A percentile compares a stretch with the other conserved stretches of the same genome.
These are phyloP conservation scores for Hanseniaspora valbyensis DNA, from an alignment of 805 yeast genomes.

Conservation along the genomic window DNA sequence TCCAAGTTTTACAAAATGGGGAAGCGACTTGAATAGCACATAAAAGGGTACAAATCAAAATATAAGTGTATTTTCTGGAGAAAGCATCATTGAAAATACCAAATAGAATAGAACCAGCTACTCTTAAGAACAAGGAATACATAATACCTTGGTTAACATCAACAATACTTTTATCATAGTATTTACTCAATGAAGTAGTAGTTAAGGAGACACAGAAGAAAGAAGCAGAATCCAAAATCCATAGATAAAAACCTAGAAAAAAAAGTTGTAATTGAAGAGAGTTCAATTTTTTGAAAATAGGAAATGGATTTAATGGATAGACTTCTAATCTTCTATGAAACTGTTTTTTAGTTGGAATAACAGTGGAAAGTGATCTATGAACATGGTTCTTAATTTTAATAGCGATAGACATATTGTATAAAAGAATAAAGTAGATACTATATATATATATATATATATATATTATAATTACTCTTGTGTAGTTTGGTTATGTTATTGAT, in stretches of 20 bases:
- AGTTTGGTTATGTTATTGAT: no score
- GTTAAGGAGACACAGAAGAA: slow-evolving; percentile 54
- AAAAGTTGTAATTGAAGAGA: slow-evolving; percentile 46
- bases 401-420: slow-evolving; percentile 14
- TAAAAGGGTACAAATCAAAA: slow-evolving; percentile 41
- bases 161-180: slow-evolving; percentile 35
- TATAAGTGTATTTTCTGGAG: slow-evolving; percentile 61
- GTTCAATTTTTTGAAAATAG: slow-evolving; percentile 31
- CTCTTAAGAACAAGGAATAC: slow-evolving; percentile 57
- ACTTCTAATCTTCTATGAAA: slow-evolving; percentile 30
- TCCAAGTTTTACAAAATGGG: slow-evolving; percentile 50
- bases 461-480: not conserved
- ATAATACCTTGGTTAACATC: slow-evolving; percentile 66
- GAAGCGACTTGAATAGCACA: slow-evolving; percentile 51
- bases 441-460: not conserved
- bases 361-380: slow-evolving; percentile 38
- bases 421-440: no score
- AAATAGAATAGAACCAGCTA: slow-evolving; percentile 58
- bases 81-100: slow-evolving; percentile 51
- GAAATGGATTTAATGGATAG: slow-evolving; percentile 36
- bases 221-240: slow-evolving; percentile 68
- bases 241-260: slow-evolving; percentile 47
- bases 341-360: slow-evolving; percentile 38
- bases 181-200: slow-evolving; percentile 39
- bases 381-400: slow-evolving; percentile 26